Evolutionary conservation across 257 asterid species (phyloP).

Genomic region (Misopates orontium): DNA sequence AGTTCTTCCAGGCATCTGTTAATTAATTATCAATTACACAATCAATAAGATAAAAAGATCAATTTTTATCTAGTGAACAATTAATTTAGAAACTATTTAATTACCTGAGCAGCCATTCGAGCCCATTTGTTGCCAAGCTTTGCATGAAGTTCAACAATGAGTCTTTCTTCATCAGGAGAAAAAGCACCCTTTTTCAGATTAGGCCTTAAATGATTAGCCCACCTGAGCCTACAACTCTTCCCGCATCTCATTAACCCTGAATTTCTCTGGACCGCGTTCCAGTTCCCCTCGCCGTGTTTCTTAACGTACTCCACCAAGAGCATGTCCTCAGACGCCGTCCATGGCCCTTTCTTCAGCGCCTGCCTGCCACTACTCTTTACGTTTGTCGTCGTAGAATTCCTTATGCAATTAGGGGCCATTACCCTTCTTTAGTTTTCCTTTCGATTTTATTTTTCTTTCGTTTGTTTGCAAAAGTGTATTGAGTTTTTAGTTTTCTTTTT

Average conservation of each 20-base stretch:
- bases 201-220: slow-evolving; percentile 41
- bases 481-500: not conserved
- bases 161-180: slow-evolving; percentile 31
- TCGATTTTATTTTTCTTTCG: not conserved
- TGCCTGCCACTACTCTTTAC: no score
- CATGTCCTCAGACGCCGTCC: slow-evolving; percentile 35
- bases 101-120: slow-evolving; percentile 37
- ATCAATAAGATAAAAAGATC: no score
- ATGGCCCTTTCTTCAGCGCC: slow-evolving; percentile 37
- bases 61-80: not conserved
- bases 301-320: slow-evolving; percentile 38
- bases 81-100: not conserved
- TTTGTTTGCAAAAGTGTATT: not conserved
- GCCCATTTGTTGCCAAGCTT: slow-evolving; percentile 44
- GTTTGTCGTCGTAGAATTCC: not conserved
- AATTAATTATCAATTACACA: no score
- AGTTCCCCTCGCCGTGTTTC: slow-evolving; percentile 40
- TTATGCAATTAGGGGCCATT: slow-evolving; percentile 55
- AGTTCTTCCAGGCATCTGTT: slow-evolving; percentile 35
- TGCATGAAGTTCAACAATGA: slow-evolving; percentile 36
- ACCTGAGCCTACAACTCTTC: slow-evolving; percentile 35
- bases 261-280: slow-evolving; percentile 38
- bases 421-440: not conserved
- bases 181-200: slow-evolving; percentile 38
- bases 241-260: slow-evolving; percentile 38